Evolutionary conservation across 306 rosid species (phyloP).

Genomic region (Quercus wislizeni): DNA sequence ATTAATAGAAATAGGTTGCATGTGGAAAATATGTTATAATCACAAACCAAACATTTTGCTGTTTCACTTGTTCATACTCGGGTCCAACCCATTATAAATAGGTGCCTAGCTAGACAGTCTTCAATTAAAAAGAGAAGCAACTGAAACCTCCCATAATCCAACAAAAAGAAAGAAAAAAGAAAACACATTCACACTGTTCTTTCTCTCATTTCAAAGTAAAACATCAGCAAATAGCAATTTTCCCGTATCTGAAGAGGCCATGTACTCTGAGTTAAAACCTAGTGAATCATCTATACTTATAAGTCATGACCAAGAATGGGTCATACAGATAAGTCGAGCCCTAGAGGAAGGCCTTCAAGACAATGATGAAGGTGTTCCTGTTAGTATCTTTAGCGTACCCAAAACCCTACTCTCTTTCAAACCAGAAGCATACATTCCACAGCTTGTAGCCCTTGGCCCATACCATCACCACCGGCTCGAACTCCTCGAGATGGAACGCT

Average conservation of each 20-base stretch:
- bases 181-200: background rate
- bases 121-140: background rate
- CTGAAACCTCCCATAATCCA: background rate
- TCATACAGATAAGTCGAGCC: slow-evolving; percentile 1
- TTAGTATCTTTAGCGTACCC: slow-evolving; percentile 16
- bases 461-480: slow-evolving; percentile 17
- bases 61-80: too few species aligned
- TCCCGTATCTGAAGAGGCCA: background rate
- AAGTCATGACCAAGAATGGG: slow-evolving; percentile 5
- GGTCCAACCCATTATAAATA: background rate
- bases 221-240: too few species aligned
- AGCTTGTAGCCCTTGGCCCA: slow-evolving; percentile 7
- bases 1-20: too few species aligned
- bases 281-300: background rate
- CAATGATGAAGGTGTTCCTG: background rate
- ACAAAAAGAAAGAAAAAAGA: background rate
- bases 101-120: background rate
- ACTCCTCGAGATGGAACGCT: slow-evolving; percentile 7
- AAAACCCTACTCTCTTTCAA: background rate
- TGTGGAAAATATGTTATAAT: background rate
- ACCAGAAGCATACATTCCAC: slow-evolving; percentile 7
- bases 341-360: background rate
- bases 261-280: background rate
- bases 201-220: background rate
- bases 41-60: background rate